Conservation (phyloP, 2,329 filamentous ascomycete genomes). For the Alternaria solani region DNA sequence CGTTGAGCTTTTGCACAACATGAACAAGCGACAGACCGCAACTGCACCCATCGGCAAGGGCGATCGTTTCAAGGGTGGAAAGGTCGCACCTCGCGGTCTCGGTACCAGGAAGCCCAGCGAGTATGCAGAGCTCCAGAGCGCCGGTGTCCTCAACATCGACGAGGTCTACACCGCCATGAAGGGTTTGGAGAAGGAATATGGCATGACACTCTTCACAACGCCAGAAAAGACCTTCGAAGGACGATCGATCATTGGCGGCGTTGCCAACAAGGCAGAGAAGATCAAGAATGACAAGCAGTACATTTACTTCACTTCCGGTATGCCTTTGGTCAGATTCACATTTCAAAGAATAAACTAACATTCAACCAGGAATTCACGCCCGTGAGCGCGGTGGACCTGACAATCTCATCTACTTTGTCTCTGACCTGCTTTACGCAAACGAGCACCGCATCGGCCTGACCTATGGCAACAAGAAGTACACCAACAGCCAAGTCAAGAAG, state of each 20-base stretch:
- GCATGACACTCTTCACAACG: constrained; percentile 54
- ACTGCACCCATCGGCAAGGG: constrained; percentile 49
- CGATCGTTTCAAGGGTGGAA: constrained; percentile 55
- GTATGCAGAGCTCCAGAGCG: constrained; percentile 40
- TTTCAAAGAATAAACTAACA: background rate
- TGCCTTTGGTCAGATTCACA: background rate
- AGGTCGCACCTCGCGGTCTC: constrained; percentile 53
- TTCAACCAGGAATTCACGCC: constrained; percentile 56
- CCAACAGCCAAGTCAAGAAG: constrained; percentile 60
- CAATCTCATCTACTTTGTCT: constrained; percentile 65
- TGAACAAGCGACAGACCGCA: constrained; percentile 38
- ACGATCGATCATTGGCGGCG: constrained; percentile 48
- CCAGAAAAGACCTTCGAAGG: constrained; percentile 57
- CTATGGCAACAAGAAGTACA: constrained; percentile 63
- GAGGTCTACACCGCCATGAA: constrained; percentile 58
- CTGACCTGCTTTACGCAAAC: constrained; percentile 64
- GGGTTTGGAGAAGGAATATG: constrained; percentile 54
- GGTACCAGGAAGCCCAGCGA: constrained; percentile 49
- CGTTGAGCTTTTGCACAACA: constrained; percentile 33
- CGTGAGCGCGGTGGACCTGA: constrained; percentile 67
- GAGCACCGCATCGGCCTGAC: constrained; percentile 59
- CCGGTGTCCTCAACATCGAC: constrained; percentile 55
- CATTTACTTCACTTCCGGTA: constrained; percentile 61
- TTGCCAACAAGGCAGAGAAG: constrained; percentile 56
- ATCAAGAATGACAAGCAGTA: constrained; percentile 54